Evolutionary conservation across 495 filamentous ascomycete species (phyloP).

Genomic region (Talaromyces adpressus): DNA sequence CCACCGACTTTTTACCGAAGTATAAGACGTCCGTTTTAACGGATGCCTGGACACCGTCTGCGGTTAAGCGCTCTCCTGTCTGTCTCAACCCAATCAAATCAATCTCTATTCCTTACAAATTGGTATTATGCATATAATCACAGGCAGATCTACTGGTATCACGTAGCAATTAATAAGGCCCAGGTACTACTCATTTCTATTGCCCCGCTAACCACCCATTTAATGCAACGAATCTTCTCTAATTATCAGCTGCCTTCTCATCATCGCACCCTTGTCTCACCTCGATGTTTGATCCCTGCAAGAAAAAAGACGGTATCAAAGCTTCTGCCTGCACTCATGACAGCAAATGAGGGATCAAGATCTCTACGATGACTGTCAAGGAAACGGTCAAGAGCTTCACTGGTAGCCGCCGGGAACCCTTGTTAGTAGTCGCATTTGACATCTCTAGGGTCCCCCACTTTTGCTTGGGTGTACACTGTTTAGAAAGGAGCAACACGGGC

Average conservation of each 20-base stretch:
- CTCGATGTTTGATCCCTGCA: background rate
- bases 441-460: background rate
- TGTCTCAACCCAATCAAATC: background rate
- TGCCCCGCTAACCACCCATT: background rate
- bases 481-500: background rate
- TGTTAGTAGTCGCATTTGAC: constrained; percentile 4
- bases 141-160: background rate
- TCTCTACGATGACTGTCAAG: background rate
- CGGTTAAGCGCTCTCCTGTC: background rate
- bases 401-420: constrained; percentile 7
- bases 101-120: background rate
- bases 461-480: background rate
- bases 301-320: background rate
- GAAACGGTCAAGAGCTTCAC: background rate
- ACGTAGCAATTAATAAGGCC: background rate
- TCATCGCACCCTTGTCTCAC: background rate
- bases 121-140: background rate
- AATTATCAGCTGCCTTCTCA: background rate
- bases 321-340: background rate
- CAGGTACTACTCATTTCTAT: background rate
- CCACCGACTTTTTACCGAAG: background rate
- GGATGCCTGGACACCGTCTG: background rate
- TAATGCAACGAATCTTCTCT: background rate
- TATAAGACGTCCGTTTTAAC: background rate
- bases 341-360: background rate